Evolutionary conservation across 257 asterid species (phyloP).

Genomic region (Cruciata laevipes): DNA sequence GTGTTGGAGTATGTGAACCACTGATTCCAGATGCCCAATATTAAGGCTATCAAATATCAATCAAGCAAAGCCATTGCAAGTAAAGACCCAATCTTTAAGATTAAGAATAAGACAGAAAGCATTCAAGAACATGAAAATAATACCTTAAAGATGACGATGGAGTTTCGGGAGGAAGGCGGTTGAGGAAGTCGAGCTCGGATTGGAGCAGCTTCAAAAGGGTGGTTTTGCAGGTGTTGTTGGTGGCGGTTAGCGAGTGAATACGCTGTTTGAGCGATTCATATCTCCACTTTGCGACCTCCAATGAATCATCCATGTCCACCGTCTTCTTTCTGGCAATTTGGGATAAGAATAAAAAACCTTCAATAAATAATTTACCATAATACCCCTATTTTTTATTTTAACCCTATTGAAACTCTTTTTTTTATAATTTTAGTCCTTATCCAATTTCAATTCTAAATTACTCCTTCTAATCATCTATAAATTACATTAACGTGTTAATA

Average conservation of each 20-base stretch:
- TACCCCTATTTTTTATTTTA: too few relatives aligned
- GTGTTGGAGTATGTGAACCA: constrained; percentile 59
- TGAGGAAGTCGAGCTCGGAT: constrained; percentile 77
- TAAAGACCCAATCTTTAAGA: not conserved
- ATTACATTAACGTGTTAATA: too few relatives aligned
- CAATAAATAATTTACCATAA: too few relatives aligned
- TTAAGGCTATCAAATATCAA: constrained; percentile 63
- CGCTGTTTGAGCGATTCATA: constrained; percentile 47
- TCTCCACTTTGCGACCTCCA: constrained; percentile 54
- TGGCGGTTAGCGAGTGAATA: constrained; percentile 20
- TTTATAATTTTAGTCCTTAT: too few relatives aligned
- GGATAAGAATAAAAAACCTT: too few relatives aligned
- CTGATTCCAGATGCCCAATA: constrained; percentile 81
- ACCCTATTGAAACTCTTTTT: too few relatives aligned
- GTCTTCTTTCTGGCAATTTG: not conserved
- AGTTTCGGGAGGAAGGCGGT: constrained; percentile 31
- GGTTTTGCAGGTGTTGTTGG: constrained; percentile 30
- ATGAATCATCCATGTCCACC: constrained; percentile 5
- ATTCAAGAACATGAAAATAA: not conserved
- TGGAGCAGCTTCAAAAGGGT: constrained; percentile 60
- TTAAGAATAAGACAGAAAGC: too few relatives aligned
- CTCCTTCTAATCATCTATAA: too few relatives aligned
- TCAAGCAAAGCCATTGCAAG: not conserved
- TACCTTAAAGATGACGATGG: constrained; percentile 20
- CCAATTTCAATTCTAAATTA: too few relatives aligned